Percentiles rank a stretch among this genome's conserved stretches.
Evolutionary conservation across 73 alveolate species (phyloP).

Genomic region (Paramecium tetraurelia): DNA sequence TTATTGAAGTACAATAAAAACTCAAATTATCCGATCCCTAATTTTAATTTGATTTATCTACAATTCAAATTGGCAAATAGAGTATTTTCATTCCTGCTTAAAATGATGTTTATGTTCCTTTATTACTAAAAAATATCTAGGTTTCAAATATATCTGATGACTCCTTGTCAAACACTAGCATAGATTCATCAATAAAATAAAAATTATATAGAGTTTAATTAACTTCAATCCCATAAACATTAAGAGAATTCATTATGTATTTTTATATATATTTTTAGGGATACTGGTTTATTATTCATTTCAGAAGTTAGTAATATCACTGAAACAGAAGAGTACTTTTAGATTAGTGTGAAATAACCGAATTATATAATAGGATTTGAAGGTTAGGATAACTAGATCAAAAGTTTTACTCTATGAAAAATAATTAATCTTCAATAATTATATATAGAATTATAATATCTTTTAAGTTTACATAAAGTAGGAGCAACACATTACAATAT

Average conservation of each 20-base stretch:
- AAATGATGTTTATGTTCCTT: conserved; percentile 43
- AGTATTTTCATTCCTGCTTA: conserved; percentile 29
- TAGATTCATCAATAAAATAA: background rate
- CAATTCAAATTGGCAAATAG: background rate
- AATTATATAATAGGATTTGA: conserved; percentile 30
- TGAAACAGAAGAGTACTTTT: background rate
- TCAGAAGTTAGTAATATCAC: background rate
- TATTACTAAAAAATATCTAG: background rate
- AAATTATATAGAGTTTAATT: background rate
- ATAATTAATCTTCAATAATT: background rate
- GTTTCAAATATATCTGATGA: background rate
- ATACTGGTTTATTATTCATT: conserved; percentile 22
- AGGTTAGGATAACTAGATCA: conserved; percentile 22
- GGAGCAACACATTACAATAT: background rate
- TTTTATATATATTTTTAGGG: background rate
- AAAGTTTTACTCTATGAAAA: background rate
- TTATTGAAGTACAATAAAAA: background rate
- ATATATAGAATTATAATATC: background rate
- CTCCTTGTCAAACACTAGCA: background rate
- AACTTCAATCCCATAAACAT: background rate
- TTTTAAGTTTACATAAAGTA: no score
- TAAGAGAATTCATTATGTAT: conserved; percentile 33
- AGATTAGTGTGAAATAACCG: background rate
- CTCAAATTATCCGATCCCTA: background rate
- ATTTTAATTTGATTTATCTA: conserved; percentile 5